Evolutionary conservation across 2,329 filamentous ascomycete species (phyloP), one percentile per base, ranked within the genome.

Genomic region (Colletotrichum scovillei): DNA sequence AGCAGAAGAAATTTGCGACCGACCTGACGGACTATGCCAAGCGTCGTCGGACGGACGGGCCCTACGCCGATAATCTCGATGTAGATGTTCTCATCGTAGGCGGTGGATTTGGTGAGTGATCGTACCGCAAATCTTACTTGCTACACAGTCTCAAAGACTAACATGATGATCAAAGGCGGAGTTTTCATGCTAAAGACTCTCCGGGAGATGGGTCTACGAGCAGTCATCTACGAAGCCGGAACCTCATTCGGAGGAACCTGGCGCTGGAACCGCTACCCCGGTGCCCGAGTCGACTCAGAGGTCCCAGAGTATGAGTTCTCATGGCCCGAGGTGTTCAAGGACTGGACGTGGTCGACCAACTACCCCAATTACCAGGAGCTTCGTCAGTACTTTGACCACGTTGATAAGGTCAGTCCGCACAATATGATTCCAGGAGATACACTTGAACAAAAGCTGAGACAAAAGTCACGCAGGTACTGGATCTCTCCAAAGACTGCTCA

Each of bases 251-350:
- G 88, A 2, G 89, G 88, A 28, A 86, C 84, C 0, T 91, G 90
- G 89, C 80, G 84, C 56, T 90, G 85, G 86, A 90, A 90, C 78
- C 84, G 84, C 75, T 91, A 90, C 75, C 89, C 88, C 0, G 89
- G 88, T 0, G 85, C 88, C 1, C 80, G 83, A 0, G 88, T 90
- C 2, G 90, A 92, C 79, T 88, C 85, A 0, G 85, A 88, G 66
- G 83, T 88, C 3, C 87, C 88, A 0, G 82, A 86, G 66, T 91
- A 91, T 72, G 84, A 90, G 75, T 86, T 87, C 67, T 87, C 84
- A 1, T 86, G 85, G 77, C 88, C 88, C 9, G 85, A 87, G 71
- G 82, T 86, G 1, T 88, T 82, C 77, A 83, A 89, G 78, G 86
- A 86, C 4, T 92, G 89, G 89, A 89, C 83, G 46, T 92, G 89